Percentiles rank a stretch among this genome's conserved stretches.
Evolutionary conservation across 495 filamentous ascomycete species (phyloP).

Genomic region (Penicillium soppii): DNA sequence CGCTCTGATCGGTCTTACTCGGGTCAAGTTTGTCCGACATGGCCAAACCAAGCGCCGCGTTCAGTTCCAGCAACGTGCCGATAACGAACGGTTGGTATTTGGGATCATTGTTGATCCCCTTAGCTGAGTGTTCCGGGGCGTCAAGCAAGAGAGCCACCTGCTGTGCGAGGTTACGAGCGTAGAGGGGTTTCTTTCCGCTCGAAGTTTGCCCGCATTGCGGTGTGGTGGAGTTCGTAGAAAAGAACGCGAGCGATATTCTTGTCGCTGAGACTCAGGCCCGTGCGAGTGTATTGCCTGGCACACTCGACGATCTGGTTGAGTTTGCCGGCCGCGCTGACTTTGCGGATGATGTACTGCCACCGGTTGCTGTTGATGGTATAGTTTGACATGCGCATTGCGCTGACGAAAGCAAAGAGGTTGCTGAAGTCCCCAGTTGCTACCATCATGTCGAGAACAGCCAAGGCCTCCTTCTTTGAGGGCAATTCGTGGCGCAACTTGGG

Average conservation of each 20-base stretch:
- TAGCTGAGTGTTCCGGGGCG: constrained; percentile 36
- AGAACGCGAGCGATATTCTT: constrained; percentile 41
- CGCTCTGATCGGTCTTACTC: constrained; percentile 17
- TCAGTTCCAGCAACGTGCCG: constrained; percentile 45
- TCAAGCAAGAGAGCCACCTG: constrained; percentile 54
- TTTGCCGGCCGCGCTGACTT: constrained; percentile 34
- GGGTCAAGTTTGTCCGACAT: no score
- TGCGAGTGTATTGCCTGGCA: constrained; percentile 44
- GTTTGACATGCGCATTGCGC: constrained; percentile 50
- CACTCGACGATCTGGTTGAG: constrained; percentile 53
- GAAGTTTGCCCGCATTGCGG: constrained; percentile 45
- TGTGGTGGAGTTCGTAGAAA: constrained; percentile 51
- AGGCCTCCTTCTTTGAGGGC: constrained; percentile 37
- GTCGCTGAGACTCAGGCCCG: constrained; percentile 49
- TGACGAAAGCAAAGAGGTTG: constrained; percentile 58
- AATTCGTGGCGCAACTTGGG: constrained; percentile 41
- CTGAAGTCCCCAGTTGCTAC: constrained; percentile 55
- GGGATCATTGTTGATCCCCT: constrained; percentile 23
- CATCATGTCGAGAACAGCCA: constrained; percentile 46
- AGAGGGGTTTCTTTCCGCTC: constrained; percentile 31
- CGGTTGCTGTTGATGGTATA: constrained; percentile 26
- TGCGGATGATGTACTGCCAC: constrained; percentile 42
- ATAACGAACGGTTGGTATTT: constrained; percentile 40
- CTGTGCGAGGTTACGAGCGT: constrained; percentile 44
- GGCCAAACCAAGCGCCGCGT: constrained; percentile 37